Conservation (phyloP, 768 basidiomycete species). For the Neoboletus brunneissimus region DNA sequence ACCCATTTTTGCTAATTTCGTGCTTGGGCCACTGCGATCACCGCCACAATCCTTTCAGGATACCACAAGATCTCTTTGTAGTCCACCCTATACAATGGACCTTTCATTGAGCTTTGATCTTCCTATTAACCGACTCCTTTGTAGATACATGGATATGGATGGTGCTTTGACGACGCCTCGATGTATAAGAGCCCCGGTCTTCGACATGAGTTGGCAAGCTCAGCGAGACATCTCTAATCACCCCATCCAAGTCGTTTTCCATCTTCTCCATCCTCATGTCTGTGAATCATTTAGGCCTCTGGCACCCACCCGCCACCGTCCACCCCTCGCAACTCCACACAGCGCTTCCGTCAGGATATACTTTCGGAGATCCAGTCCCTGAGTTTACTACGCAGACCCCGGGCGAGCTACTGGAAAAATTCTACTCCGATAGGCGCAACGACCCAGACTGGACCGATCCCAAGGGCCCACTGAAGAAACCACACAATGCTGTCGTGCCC, state of each 20-base stretch:
- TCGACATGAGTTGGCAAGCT: background rate
- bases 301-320: conserved; percentile 4
- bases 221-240: background rate
- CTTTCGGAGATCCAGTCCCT: background rate
- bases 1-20: background rate
- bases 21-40: background rate
- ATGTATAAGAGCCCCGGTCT: conserved; percentile 4
- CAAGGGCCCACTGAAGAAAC: background rate
- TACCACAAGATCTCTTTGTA: background rate
- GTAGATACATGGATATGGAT: background rate
- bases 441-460: background rate
- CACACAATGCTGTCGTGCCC: background rate
- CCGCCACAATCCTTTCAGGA: background rate
- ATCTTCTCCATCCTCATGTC: conserved; percentile 1
- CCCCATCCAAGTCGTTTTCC: background rate
- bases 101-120: background rate
- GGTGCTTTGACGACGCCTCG: background rate
- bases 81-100: background rate
- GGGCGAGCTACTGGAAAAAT: background rate
- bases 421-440: background rate
- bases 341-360: background rate
- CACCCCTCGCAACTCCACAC: background rate
- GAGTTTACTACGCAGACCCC: background rate
- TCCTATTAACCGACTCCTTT: conserved; percentile 1
- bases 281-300: background rate